Base-by-base conservation (phyloP, 179 eudicot genomes). In the Beta macrorhiza region DNA sequence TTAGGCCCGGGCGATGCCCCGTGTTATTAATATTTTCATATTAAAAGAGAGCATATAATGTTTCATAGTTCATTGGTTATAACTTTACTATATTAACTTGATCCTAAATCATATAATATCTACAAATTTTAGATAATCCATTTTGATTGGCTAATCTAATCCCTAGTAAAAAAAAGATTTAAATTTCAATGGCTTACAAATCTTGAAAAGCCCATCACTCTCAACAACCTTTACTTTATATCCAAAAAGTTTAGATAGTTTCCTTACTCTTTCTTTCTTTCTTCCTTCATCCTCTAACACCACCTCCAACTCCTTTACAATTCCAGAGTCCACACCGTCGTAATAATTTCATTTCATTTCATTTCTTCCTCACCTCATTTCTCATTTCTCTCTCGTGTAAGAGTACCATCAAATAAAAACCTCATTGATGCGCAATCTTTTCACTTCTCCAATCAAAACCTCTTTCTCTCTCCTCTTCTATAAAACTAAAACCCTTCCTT, bases 381-480 rank as follows among this genome's bases (percentile, higher is more conserved):
- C 32, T 14, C n/a, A 19, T 44, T 5, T 2, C 74, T 5, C 55
- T n/a, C 20, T 22, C 74, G 17, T 56, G 17, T 56, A 49, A 52
- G 2, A 73, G 15, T 11, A n/a, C 19, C 42, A n/a, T 12, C 29
- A 32, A 56, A 32, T 32, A 19, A 37, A 42, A 59, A 19, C 45
- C 52, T 53, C 51, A n/a, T 80, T 71, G 86, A 84, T 84, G 86
- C 86, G 83, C 79, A 78, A 58, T 65, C 63, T 81, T 61, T 72
- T 77, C 62, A 56, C 62, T 75, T 42, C 76, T 67, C 57, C 82
- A 19, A 76, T 68, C 68, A 74, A 79, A 71, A 64, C 76, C 72
- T 42, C 68, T 69, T 68, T 80, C 80, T 59, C 45, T 14, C 51
- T 42, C 55, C 49, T 20, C 64, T 71, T 57, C 17, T 56, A 63